Evolutionary conservation across 306 rosid genomes (phyloP).

Genomic region (Citrullus colocynthis): DNA sequence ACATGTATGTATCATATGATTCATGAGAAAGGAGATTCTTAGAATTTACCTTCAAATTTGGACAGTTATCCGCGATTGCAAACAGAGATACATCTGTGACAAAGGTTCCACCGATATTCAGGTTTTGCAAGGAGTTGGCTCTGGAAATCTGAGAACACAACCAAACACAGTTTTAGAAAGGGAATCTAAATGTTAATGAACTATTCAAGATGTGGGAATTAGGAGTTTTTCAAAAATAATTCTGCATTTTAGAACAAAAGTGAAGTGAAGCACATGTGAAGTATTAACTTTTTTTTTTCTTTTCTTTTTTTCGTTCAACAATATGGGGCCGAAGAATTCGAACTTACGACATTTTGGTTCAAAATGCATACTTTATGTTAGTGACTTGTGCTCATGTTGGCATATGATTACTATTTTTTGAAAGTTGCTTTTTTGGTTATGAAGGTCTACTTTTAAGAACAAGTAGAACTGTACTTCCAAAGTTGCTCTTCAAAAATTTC

Average conservation of each 20-base stretch:
- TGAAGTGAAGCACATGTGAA: no score
- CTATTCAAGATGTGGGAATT: no score
- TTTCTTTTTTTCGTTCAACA: no score
- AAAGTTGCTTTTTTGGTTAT: background rate
- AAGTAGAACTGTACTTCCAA: background rate
- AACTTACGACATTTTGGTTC: no score
- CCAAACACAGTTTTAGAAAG: background rate
- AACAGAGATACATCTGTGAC: conserved; percentile 74
- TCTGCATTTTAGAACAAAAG: no score
- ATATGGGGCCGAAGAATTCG: no score
- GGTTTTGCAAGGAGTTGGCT: conserved; percentile 54
- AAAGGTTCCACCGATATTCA: conserved; percentile 87
- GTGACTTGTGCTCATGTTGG: no score
- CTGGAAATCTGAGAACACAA: conserved; percentile 47
- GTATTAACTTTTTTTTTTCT: no score
- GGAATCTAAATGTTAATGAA: background rate
- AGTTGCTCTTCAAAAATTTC: background rate
- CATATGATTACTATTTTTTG: background rate
- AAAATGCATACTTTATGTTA: no score
- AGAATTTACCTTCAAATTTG: conserved; percentile 53
- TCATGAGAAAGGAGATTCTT: background rate
- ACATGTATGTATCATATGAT: background rate
- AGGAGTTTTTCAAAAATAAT: no score
- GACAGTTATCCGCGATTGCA: conserved; percentile 60
- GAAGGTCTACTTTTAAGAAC: background rate